Base-by-base conservation (phyloP, 2,329 filamentous ascomycete species). In the Ceratocystis colombiana region DNA sequence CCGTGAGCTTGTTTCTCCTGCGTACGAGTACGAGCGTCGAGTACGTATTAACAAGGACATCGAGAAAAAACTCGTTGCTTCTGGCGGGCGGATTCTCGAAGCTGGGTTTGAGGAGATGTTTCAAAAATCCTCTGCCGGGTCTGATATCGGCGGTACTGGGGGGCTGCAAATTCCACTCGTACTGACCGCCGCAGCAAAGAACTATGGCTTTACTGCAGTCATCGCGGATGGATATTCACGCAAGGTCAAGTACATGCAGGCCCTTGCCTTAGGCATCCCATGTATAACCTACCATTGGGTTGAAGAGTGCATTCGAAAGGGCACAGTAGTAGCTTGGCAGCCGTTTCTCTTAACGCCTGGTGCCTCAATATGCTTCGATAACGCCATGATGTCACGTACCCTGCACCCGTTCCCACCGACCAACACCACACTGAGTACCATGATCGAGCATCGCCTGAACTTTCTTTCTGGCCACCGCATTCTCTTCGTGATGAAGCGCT, bases 171-270 rank as follows among this genome's bases (percentile, higher is more conserved):
- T 61, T 3, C n/a, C 41, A 33, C 64, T 94, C 20, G 77, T 74
- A 0, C 79, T 95, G 0, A 84, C 77, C 1, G 70, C 78, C 10
- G 74, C 78, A 25, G 82, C 82, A 25, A 72, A 77, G 45, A 76
- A 80, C 1, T 78, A 86, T 0, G 87, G 89, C 0, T 97, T 99
- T 72, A 85, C 89, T 0, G 92, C 90, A 3, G 78, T 97, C 15
- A 89, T 99, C 68, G 88, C 92, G 0, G 90, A 97, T 72, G 83
- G 84, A 3, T 88, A 96, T 73, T 94, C 89, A 5, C 85, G 93
- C 61, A 91, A 90, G 69, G 84, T 86, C 62, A 99, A 97, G 73
- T 96, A 94, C 74, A 89, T 97, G 80, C 92, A 97, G 76, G 94
- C 94, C 0, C 82, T 99, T 1, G 92, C 94, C 0, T 82, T 99